Base-by-base conservation (phyloP, 75 land plant genomes). In the Pseudotsuga menziesii region DNA sequence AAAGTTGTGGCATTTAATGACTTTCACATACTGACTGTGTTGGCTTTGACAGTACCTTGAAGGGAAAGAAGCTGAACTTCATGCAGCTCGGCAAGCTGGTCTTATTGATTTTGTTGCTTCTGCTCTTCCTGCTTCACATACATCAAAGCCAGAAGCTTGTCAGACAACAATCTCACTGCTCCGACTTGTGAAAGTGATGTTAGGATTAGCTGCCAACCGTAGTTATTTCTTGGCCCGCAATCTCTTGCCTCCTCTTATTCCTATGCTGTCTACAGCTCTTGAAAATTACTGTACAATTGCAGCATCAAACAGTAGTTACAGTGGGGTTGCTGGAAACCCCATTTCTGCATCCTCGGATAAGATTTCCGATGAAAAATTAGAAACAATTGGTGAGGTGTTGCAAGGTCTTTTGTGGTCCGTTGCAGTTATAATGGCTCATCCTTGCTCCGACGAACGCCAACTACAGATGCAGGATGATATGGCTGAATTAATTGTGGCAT, bases 71-170 rank as follows among this genome's bases (percentile, higher is more conserved):
- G 76, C 82, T 73, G 97, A 92, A 82, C 90, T 94, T 44, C 91
- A 94, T 82, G 95, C 91, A 78, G 87, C 93, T 72, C 91, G 97
- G 35, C 93, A 96, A 74, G 90, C 93, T 81, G 99, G 99, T 61
- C 59, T 96, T 23, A 78, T 94, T 75, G 99, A 96, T 84, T 96
- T 94, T 80, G 83, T 96, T 76, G 92, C 95, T 74, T 87, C 93
- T 80, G 94, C 97, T 73, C 69, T 94, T 58, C 91, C 93, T 77
- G 95, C 95, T 16, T 92, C 93, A 32, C 92, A 96, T 73, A 90
- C 90, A n/a, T 94, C 99, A 61, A 96, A 87, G 79, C 94, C 94
- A 66, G 97, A 96, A 85, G 89, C 93, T 74, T 92, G 89, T 44
- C 90, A 89, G 72, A 88, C 89, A 56, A 96, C 90, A 15, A 74